Percentiles rank a stretch among this genome's conserved stretches.
Evolutionary conservation across 129 eudicot genomes (phyloP).

Genomic region (Flaveria robusta): DNA sequence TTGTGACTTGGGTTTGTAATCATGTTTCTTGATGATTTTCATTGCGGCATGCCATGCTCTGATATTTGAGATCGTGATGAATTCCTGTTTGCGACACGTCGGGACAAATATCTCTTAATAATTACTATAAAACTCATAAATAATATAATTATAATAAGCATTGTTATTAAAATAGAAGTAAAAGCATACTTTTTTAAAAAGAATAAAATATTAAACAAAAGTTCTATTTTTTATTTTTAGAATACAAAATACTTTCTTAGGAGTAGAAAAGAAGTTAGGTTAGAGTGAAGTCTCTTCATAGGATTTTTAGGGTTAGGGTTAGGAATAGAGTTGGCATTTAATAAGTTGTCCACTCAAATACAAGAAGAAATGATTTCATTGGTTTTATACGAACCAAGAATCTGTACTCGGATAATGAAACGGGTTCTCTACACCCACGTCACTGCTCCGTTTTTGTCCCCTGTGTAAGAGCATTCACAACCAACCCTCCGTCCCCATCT

Average conservation of each 20-base stretch:
- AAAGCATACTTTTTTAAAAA: neutral
- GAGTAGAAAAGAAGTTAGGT: constrained; percentile 12
- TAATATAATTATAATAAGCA: too few relatives aligned
- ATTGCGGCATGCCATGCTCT: too few relatives aligned
- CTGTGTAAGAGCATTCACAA: too few relatives aligned
- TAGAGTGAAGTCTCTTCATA: constrained; percentile 22
- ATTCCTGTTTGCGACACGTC: too few relatives aligned
- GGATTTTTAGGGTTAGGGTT: constrained; percentile 15
- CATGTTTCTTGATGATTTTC: too few relatives aligned
- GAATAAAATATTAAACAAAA: neutral
- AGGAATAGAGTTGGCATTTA: constrained; percentile 6
- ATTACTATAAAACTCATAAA: too few relatives aligned
- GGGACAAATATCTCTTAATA: too few relatives aligned
- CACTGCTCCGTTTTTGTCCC: constrained; percentile 1
- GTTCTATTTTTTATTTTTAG: neutral
- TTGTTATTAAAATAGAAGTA: too few relatives aligned
- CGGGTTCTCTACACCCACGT: neutral
- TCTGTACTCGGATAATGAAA: constrained; percentile 20
- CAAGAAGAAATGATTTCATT: constrained; percentile 14
- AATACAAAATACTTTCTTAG: neutral
- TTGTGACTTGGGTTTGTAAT: too few relatives aligned
- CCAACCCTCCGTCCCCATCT: too few relatives aligned
- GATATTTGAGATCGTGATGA: too few relatives aligned
- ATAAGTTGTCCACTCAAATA: constrained; percentile 16
- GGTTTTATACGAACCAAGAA: constrained; percentile 18